Evolutionary conservation across 2,329 filamentous ascomycete genomes (phyloP), one percentile per base, ranked within the genome.

Genomic region (Neofusicoccum sp.): DNA sequence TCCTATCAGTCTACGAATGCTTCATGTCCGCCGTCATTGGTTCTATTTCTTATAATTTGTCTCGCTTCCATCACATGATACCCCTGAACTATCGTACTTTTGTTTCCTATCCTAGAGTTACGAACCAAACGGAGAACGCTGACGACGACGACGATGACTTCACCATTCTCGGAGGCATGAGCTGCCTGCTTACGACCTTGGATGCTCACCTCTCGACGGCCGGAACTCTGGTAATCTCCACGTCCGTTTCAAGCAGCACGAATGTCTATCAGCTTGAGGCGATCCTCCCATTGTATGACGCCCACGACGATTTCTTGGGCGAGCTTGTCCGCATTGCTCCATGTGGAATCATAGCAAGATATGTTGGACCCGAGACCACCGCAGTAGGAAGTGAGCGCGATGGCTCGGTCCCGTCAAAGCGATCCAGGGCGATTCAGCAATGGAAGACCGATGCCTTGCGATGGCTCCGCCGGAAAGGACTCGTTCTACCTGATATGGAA

Each of bases 31-130:
- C 76, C 49, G 71, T 78, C 50, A 66, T 74, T 62, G 74, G 73
- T 41, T 67, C 74, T 52, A 67, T 77, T 65, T 73, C 74, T 29
- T 76, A 71, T 44, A 63, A 68, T 49, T 64, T 77, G 47, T 73
- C 73, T 62, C 71, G 68, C 63, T 68, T 75, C 61, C 69, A 73
- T 50, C 65, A 68, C 34, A 69, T 71, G 29, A 67, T 74, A 63
- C 71, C 74, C 29, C 66, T 78, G 44, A 77, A 77, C 63, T 74
- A 71, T 63, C 71, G 76, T 44, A 77, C 75, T 49, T 74, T 78
- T 41, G 56, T 73, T 45, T 72, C 73, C 41, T 70, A 67, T 58
- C 66, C 70, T 36, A 39, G 58, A 60, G n/a, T 47, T 45, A 63
- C 49, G 28, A 56, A 66, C 43, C 49, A 67, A 6, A 11, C 64